These are phyloP conservation scores for Saccharomycopsis vini DNA, from an alignment of 805 yeast genomes.

Conservation along the genomic window DNA sequence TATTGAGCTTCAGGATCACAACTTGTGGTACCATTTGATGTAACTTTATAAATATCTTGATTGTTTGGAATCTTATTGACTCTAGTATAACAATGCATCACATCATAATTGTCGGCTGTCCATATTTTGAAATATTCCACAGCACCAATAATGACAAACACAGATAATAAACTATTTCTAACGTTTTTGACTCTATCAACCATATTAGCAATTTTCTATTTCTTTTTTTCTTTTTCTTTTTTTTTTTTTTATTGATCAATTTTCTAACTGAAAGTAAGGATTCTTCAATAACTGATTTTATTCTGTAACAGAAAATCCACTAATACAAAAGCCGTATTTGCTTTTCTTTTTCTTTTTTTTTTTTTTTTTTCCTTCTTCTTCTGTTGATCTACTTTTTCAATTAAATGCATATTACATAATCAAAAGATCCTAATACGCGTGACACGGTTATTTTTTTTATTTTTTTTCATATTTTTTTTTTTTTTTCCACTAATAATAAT, in stretches of 20 bases:
- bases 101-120: constrained; percentile 17
- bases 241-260: neutral
- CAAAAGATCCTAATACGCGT: too few relatives aligned
- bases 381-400: too few relatives aligned
- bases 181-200: constrained; percentile 16
- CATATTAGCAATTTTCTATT: constrained; percentile 4
- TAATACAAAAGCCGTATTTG: neutral
- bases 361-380: too few relatives aligned
- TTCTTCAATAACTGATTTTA: too few relatives aligned
- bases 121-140: constrained; percentile 20
- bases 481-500: too few relatives aligned
- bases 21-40: constrained; percentile 16
- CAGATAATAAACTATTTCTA: constrained; percentile 10
- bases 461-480: too few relatives aligned
- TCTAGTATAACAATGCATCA: constrained; percentile 19
- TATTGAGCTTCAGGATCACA: constrained; percentile 18
- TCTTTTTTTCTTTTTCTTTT: neutral
- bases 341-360: too few relatives aligned
- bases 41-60: constrained; percentile 10
- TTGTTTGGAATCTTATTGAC: constrained; percentile 5
- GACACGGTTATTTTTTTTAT: too few relatives aligned
- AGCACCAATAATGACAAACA: constrained; percentile 13
- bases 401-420: too few relatives aligned
- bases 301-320: too few relatives aligned
- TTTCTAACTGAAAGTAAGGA: neutral